These are phyloP conservation scores for Beauveria asiatica DNA, from an alignment of 2,329 filamentous ascomycete genomes.

Conservation along the genomic window DNA sequence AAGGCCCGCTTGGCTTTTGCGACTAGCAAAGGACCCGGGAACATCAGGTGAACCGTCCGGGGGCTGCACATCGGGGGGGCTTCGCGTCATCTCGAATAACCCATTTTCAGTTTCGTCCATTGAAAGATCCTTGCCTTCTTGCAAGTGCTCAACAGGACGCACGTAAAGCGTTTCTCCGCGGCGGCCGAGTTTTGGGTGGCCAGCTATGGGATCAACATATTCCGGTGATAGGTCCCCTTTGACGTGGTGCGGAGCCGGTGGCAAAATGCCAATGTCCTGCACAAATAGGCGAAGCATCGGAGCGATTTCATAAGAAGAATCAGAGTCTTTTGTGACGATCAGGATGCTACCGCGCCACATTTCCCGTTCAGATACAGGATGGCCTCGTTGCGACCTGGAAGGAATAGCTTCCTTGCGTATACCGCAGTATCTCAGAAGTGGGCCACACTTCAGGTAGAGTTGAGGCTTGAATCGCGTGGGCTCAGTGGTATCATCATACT, in stretches of 20 bases:
- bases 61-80: constrained; percentile 37
- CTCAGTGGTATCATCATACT: constrained; percentile 54
- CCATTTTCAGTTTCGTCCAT: constrained; percentile 71
- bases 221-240: constrained; percentile 62
- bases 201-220: constrained; percentile 83
- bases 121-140: constrained; percentile 71
- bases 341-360: constrained; percentile 91
- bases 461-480: constrained; percentile 73
- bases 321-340: constrained; percentile 83
- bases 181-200: constrained; percentile 75
- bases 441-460: constrained; percentile 82
- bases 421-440: constrained; percentile 82
- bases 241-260: constrained; percentile 65
- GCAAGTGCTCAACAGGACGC: constrained; percentile 77
- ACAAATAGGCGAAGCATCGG: constrained; percentile 79
- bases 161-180: constrained; percentile 83
- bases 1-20: constrained; percentile 41
- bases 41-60: constrained; percentile 37
- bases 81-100: constrained; percentile 64
- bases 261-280: constrained; percentile 74
- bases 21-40: constrained; percentile 44
- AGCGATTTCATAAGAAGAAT: constrained; percentile 71
- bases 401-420: constrained; percentile 55
- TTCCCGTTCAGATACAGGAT: constrained; percentile 48
- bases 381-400: constrained; percentile 19